Evolutionary conservation across 1,284 basidiomycete species (phyloP).

Genomic region (Sanghuangporus sanghuang): DNA sequence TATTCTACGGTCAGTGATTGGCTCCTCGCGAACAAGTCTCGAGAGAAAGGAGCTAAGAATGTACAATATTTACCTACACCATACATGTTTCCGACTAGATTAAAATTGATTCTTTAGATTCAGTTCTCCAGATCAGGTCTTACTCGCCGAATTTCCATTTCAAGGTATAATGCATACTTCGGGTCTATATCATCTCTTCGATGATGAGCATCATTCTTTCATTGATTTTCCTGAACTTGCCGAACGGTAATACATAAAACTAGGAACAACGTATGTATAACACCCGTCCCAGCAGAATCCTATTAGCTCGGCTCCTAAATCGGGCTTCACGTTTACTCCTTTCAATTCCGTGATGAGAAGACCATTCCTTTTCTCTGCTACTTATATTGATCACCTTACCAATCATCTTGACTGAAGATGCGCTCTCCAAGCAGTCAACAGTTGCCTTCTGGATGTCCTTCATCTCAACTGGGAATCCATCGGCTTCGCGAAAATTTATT

Average conservation of each 20-base stretch:
- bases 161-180: constrained; percentile 40
- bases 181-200: constrained; percentile 40
- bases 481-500: constrained; percentile 24
- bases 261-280: constrained; percentile 32
- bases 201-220: constrained; percentile 27
- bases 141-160: constrained; percentile 33
- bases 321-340: constrained; percentile 33
- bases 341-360: constrained; percentile 32
- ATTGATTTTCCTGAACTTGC: background rate
- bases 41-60: constrained; percentile 28
- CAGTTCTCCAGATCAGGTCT: constrained; percentile 34
- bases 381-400: constrained; percentile 20
- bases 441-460: constrained; percentile 45
- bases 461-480: constrained; percentile 32
- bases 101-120: background rate
- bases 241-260: background rate
- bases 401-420: constrained; percentile 36
- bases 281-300: background rate
- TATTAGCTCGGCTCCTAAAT: constrained; percentile 19
- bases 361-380: constrained; percentile 31
- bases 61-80: constrained; percentile 30
- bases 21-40: constrained; percentile 32
- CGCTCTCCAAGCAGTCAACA: constrained; percentile 36
- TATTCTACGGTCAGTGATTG: constrained; percentile 31
- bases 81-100: background rate